Conservation (phyloP, 805 yeast genomes). For the Candida sonorensis region DNA sequence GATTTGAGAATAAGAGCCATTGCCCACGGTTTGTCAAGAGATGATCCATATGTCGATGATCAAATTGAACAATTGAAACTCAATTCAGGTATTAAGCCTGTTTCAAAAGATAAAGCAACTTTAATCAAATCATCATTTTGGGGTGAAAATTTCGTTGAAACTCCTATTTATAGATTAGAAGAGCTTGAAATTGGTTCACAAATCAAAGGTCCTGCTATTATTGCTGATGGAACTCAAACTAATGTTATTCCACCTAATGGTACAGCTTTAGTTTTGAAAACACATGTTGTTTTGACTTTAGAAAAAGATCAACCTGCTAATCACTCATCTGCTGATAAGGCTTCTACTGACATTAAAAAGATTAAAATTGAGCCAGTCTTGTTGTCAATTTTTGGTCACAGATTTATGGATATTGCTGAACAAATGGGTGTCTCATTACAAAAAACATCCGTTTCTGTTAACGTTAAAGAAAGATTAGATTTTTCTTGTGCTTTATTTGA, state of each 20-base stretch:
- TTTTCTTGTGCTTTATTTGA: slow-evolving; percentile 82
- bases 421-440: slow-evolving; percentile 81
- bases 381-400: slow-evolving; percentile 70
- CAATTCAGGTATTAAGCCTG: slow-evolving; percentile 15
- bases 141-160: slow-evolving; percentile 40
- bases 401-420: slow-evolving; percentile 88
- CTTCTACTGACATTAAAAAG: slow-evolving; percentile 18
- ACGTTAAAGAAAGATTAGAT: slow-evolving; percentile 77
- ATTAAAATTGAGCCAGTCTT: slow-evolving; percentile 56
- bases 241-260: slow-evolving; percentile 62
- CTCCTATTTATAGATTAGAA: slow-evolving; percentile 53
- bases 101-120: slow-evolving; percentile 20
- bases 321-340: too few relatives aligned
- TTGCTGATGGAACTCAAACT: slow-evolving; percentile 79
- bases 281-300: slow-evolving; percentile 51
- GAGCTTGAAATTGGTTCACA: slow-evolving; percentile 45
- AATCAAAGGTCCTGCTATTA: slow-evolving; percentile 65
- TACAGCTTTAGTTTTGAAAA: slow-evolving; percentile 45
- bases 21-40: slow-evolving; percentile 47
- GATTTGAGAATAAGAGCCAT: slow-evolving; percentile 70
- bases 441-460: slow-evolving; percentile 74
- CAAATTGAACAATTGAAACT: slow-evolving; percentile 37
- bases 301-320: slow-evolving; percentile 6
- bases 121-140: slow-evolving; percentile 49
- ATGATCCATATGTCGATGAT: slow-evolving; percentile 38